phyloP scores from a whole-genome alignment of 1,139 yeast species.

The Sugiyamaella grinbergsii region DNA sequence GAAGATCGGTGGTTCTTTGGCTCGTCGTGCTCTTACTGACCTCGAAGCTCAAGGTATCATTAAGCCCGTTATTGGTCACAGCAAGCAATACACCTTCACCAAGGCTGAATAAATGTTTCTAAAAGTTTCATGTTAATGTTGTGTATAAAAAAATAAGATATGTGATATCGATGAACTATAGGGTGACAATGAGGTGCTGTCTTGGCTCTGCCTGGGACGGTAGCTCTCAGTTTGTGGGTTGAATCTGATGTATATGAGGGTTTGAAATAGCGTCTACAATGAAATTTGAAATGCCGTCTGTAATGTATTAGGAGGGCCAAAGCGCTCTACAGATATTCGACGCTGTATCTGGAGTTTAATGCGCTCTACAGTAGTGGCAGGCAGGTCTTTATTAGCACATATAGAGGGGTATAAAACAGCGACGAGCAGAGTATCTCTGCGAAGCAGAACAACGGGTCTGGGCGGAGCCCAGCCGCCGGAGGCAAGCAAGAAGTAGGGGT shows the following conservation, averaged over 20 bases:
- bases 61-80: conserved; percentile 92
- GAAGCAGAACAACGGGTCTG: not conserved
- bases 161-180: conserved; percentile 1
- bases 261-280: no score
- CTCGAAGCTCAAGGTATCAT: conserved; percentile 95
- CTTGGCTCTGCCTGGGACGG: not conserved
- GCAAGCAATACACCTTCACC: conserved; percentile 92
- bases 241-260: no score
- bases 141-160: conserved; percentile 16
- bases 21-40: conserved; percentile 96
- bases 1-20: conserved; percentile 98
- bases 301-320: no score
- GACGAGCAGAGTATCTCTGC: no score
- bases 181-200: not conserved
- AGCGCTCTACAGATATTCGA: no score
- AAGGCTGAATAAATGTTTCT: conserved; percentile 14
- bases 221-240: conserved; percentile 1
- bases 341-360: no score
- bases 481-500: not conserved
- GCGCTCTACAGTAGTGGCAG: no score
- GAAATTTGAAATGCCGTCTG: no score
- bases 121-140: conserved; percentile 1
- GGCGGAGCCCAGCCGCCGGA: conserved; percentile 11
- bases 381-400: no score
- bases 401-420: no score